phyloP scores from a whole-genome alignment of 179 eudicot species.

The Spergularia azorica region DNA sequence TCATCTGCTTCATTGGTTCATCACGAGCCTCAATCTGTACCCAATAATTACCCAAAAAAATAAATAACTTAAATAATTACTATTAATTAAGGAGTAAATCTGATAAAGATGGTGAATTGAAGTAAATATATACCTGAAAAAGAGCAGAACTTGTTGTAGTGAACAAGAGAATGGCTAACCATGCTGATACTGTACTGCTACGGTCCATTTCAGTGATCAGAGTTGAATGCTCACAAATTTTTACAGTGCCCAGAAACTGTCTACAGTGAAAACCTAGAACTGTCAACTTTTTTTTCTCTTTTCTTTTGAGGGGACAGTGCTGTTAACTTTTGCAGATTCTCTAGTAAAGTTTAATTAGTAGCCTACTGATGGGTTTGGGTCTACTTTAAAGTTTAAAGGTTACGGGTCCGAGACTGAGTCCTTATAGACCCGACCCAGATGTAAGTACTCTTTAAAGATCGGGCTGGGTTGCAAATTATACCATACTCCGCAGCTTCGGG shows the following conservation, averaged over 20 bases:
- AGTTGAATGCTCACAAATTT: not conserved
- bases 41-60: not conserved
- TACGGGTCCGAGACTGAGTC: too few species aligned
- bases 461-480: too few species aligned
- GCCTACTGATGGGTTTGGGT: too few species aligned
- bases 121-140: constrained; percentile 19
- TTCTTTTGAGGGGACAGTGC: too few species aligned
- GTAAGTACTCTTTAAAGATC: too few species aligned
- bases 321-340: not conserved
- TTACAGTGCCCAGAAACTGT: not conserved
- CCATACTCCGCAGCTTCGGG: too few species aligned
- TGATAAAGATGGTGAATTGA: not conserved
- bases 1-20: constrained; percentile 11
- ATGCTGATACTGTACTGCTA: constrained; percentile 6
- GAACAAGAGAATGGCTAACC: constrained; percentile 18
- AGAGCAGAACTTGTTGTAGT: constrained; percentile 15
- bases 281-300: not conserved
- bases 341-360: too few species aligned
- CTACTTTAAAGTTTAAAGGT: too few species aligned
- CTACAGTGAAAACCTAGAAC: constrained; percentile 21
- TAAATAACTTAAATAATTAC: not conserved
- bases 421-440: too few species aligned
- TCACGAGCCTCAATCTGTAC: constrained; percentile 18
- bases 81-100: not conserved
- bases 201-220: constrained; percentile 25